Base-by-base conservation (phyloP, 768 basidiomycete species). In the Pseudohyphozyma bogoriensis region DNA sequence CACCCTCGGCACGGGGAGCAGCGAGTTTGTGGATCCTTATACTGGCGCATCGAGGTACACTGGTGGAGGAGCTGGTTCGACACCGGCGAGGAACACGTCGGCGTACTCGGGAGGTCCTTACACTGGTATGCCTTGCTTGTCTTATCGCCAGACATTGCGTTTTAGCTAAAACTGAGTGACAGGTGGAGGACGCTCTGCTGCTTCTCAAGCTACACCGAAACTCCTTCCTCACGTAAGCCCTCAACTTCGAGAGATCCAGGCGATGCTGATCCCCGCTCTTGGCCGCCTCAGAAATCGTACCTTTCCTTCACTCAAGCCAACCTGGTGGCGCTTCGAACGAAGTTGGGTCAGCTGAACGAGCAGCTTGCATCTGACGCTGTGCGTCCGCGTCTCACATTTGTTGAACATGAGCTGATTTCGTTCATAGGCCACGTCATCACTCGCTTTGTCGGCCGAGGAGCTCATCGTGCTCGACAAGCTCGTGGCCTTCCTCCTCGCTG, bases 281-380 rank as follows among this genome's bases (percentile, higher is more conserved):
- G 12, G 55, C 16, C 29, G 31, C 8, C 20, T 15, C 55, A 63
- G 47, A 54, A 33, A 22, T 42, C 55, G 40, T 77, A 79, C 45
- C 79, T 89, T 24, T 77, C 79, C n/a, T 93, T 96, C 78, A 88
- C 86, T 65, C 87, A 89, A 77, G 87, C 83, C 4, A 83, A 83
- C 72, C 79, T 92, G 31, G 69, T 78, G 26, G 87, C 87, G 22
- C 87, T 92, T 83, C 83, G 82, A 69, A 78, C 78, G 26, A 92
- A 92, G 73, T 83, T 90, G 52, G 80, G 89, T 66, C 82, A 85
- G 26, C 58, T 69, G 45, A 68, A 68, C 49, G 54, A 65, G 46
- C 79, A 74, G 24, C 74, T 90, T 39, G 79, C 78, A 56, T 76
- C 81, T 62, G 85, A 86, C 71, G 84, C 83, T 55, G 87, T 90